Evolutionary conservation across 2,329 filamentous ascomycete genomes (phyloP), one percentile per base, ranked within the genome.

Genomic region (Diaporthe sp.): DNA sequence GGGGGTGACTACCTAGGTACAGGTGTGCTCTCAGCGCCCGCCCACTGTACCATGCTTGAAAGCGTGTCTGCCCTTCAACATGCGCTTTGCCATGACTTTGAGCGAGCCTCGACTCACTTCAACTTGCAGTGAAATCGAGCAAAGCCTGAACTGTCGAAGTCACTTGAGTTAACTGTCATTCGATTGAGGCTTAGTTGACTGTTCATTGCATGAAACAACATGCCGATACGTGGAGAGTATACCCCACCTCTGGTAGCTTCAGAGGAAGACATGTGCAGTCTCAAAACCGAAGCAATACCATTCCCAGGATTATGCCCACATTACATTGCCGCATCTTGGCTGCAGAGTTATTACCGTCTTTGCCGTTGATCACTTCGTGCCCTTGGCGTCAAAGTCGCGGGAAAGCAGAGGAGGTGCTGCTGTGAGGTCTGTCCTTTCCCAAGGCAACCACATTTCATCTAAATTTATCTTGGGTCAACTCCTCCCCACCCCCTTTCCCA

Each of bases 401-500:
- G 15, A 37, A 53, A 31, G 47, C 25, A 34, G 17, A 31, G 13
- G 9, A 7, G 61, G 34, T 37, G 53, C 34, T 34, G 20, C 25
- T 57, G 28, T 53, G 28, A 31, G 22, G 42, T 61, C 67, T 73
- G 70, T 73, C 72, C 58, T 47, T 72, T 75, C 65, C 6, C 51
- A 31, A 76, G 75, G 75, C 75, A 75, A 44, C 75, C 65, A 49
- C 34, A 68, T 63, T 75, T 61, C 34, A 51, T 28, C 20, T 8
- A 44, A 3, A 8, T 42, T 44, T 34, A 65, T 44, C 31, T 53
- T n/a, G 20, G 15, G 60, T 3, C 25, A 17, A 8, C 17, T 12
- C 7, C 13, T 20, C 34, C 13, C 39, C 12, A 13, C 44, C 15
- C 47, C 34, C 10, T 39, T 39, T 39, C 37, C 37, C 37, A 13